Evolutionary conservation across 83 land plant genomes (phyloP), one percentile per base, ranked within the genome.

Genomic region (Picea mariana): DNA sequence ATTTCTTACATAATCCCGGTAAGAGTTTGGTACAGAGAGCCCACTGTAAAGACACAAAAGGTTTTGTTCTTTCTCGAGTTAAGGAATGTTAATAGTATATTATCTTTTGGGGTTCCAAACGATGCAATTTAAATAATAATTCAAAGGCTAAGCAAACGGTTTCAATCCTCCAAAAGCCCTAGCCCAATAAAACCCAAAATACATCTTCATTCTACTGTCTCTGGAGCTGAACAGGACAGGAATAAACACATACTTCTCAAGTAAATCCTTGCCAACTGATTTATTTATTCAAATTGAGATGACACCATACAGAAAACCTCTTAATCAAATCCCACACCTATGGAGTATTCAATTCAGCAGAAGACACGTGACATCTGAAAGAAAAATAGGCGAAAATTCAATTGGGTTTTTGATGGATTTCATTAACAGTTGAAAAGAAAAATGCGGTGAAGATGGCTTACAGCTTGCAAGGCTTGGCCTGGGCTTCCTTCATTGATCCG

Each of bases 381-480:
- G 40, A 17, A 52, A 52, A 52, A 52, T 52, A 11, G 55, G 55
- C 2, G 55, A 52, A 52, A 52, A 8, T 52, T 52, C 11, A 52
- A 9, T 52, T 52, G 55, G 55, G 55, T 9, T 5, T 52, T 52
- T 52, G 55, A 9, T 52, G 11, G 55, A 52, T 52, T 52, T 52
- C 55, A 52, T 68, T 20, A 34, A 68, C 7, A 68, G 12, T 52
- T 68, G 40, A 6, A 34, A 68, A 68, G 5, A 68, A 68, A 16
- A 17, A 0, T 31, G 73, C 13, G 3, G 44, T 67, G 71, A 67
- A 67, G 27, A 12, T 67, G 40, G 20, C 38, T 67, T 26, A 5
- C 75, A 71, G 75, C 75, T 71, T 71, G 75, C 40, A 71, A 71
- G 27, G 75, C 75, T 71, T 38, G 47, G 18, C 47, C 38, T 71